phyloP scores from a whole-genome alignment of 1,284 basidiomycete species.

The Microbotryum violaceum region DNA sequence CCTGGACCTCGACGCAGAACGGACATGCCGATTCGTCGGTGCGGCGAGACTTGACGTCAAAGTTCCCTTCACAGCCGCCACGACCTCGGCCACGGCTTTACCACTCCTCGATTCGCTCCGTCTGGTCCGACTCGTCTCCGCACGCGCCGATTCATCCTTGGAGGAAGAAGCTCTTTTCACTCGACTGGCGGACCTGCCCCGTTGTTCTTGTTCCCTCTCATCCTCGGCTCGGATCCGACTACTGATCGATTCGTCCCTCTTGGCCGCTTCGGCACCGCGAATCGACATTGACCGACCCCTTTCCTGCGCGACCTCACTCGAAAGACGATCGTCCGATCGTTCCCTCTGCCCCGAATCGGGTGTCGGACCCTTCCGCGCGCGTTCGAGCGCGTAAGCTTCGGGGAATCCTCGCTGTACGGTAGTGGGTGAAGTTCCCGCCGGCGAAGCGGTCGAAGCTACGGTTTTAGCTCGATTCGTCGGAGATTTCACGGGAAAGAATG shows the following conservation, averaged over 20 bases:
- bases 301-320: too few relatives aligned
- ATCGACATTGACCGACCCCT: too few relatives aligned
- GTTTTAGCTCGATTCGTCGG: too few relatives aligned
- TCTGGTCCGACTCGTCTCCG: too few relatives aligned
- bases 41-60: too few relatives aligned
- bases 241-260: constrained; percentile 18
- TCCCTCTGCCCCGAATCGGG: background rate
- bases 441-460: too few relatives aligned
- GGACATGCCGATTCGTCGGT: too few relatives aligned
- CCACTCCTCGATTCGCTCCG: too few relatives aligned
- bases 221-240: constrained; percentile 9
- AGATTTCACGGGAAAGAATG: background rate
- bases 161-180: background rate
- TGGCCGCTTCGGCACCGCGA: background rate
- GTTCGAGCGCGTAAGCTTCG: background rate
- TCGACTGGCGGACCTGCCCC: constrained; percentile 17
- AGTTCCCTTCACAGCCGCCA: too few relatives aligned
- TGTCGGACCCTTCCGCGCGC: background rate
- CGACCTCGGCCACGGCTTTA: too few relatives aligned
- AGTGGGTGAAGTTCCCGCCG: background rate
- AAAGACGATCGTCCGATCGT: background rate
- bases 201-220: constrained; percentile 22
- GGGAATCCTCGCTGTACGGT: background rate
- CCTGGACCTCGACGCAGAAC: too few relatives aligned
- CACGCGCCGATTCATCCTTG: background rate